Conservation (phyloP, 2,329 filamentous ascomycete genomes). For the Pseudogymnoascus sp. region DNA sequence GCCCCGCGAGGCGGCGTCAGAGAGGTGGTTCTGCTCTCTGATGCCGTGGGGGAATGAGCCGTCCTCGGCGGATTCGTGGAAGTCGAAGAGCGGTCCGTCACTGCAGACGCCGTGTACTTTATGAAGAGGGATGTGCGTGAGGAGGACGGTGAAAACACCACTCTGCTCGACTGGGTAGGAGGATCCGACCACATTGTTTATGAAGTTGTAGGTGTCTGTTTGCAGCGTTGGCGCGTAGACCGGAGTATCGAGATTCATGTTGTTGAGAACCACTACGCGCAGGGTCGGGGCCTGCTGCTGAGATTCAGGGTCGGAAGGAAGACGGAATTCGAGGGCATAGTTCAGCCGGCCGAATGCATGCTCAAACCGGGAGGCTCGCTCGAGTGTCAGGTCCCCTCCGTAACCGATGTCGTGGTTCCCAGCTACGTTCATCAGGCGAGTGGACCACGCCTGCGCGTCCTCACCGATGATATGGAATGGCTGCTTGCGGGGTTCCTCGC, state of each 20-base stretch:
- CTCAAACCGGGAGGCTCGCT: slow-evolving; percentile 75
- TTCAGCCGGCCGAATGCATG: slow-evolving; percentile 78
- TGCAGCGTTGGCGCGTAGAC: slow-evolving; percentile 63
- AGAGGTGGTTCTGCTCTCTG: slow-evolving; percentile 87
- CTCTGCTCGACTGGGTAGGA: slow-evolving; percentile 54
- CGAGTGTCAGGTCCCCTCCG: slow-evolving; percentile 77
- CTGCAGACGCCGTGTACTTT: slow-evolving; percentile 78
- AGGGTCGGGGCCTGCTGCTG: slow-evolving; percentile 57
- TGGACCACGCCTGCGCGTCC: slow-evolving; percentile 57
- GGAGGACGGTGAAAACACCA: slow-evolving; percentile 70
- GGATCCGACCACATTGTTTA: slow-evolving; percentile 61
- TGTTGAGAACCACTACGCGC: slow-evolving; percentile 80
- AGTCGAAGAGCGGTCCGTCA: slow-evolving; percentile 77
- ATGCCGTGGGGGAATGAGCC: slow-evolving; percentile 64
- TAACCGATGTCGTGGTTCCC: slow-evolving; percentile 98
- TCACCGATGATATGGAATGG: slow-evolving; percentile 29
- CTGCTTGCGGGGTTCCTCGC: slow-evolving; percentile 38
- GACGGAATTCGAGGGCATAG: slow-evolving; percentile 75
- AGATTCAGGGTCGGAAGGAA: slow-evolving; percentile 43
- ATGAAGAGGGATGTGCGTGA: slow-evolving; percentile 89
- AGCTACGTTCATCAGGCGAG: slow-evolving; percentile 76
- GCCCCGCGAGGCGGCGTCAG: slow-evolving; percentile 61
- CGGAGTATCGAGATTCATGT: slow-evolving; percentile 88
- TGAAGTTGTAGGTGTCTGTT: slow-evolving; percentile 68
- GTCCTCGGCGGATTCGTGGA: slow-evolving; percentile 46